These are phyloP conservation scores for Miscanthus lutarioriparius DNA, from an alignment of 176 grass and related monocot genomes.

Conservation along the genomic window DNA sequence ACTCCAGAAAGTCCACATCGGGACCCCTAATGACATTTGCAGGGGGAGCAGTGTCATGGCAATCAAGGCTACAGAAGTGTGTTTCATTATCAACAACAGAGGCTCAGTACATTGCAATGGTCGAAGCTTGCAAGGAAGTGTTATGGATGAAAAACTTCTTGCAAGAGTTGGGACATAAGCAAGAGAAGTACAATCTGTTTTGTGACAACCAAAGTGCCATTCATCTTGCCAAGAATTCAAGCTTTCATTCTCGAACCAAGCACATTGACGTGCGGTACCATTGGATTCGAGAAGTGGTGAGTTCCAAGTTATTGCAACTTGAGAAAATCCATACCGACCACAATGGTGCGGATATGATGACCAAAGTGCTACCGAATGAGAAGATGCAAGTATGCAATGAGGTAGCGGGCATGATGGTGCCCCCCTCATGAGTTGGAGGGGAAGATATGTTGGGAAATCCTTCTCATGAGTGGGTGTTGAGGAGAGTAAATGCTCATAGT, in stretches of 20 bases:
- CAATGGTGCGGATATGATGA: too few relatives aligned
- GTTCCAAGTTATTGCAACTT: neutral
- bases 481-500: too few relatives aligned
- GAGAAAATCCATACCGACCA: too few relatives aligned
- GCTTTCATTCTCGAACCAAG: constrained; percentile 3
- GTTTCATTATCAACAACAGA: neutral
- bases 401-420: too few relatives aligned
- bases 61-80: neutral
- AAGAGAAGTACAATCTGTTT: neutral
- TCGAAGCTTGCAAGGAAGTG: too few relatives aligned
- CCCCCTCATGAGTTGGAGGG: neutral
- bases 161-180: too few relatives aligned
- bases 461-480: too few relatives aligned
- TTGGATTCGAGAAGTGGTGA: constrained; percentile 19
- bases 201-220: constrained; percentile 22
- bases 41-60: neutral
- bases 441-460: neutral
- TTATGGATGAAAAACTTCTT: too few relatives aligned
- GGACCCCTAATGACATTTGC: neutral
- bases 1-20: neutral
- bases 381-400: too few relatives aligned
- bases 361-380: too few relatives aligned
- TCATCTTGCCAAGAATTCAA: constrained; percentile 29
- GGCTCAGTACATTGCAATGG: too few relatives aligned
- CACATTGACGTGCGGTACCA: neutral